Percentiles rank a stretch among this genome's conserved stretches.
phyloP scores from a whole-genome alignment of 768 basidiomycete genomes.

The Boletus sp. region DNA sequence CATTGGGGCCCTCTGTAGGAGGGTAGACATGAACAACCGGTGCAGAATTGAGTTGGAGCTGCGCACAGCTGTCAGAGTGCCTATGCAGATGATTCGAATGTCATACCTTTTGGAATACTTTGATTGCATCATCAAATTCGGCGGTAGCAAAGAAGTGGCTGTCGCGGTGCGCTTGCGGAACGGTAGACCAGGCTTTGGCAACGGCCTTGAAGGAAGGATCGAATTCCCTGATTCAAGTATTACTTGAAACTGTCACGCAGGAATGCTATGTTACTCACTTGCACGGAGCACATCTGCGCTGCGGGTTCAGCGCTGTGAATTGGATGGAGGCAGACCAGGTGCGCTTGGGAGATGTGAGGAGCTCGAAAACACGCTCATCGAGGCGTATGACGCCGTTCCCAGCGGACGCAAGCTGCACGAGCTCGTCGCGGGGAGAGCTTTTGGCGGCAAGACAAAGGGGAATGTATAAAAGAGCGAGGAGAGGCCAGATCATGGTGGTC shows the following conservation, averaged over 20 bases:
- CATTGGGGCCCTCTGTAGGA: conserved; percentile 66
- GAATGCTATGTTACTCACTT: conserved; percentile 51
- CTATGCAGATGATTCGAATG: neutral
- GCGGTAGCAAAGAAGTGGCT: conserved; percentile 90
- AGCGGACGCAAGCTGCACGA: conserved; percentile 63
- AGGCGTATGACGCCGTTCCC: conserved; percentile 83
- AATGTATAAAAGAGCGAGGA: conserved; percentile 35
- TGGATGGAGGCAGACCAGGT: conserved; percentile 88
- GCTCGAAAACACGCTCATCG: conserved; percentile 70
- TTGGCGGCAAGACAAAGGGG: conserved; percentile 32
- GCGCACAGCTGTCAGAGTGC: conserved; percentile 15
- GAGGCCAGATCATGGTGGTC: conserved; percentile 12
- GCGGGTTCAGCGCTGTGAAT: conserved; percentile 81
- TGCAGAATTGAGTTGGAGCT: conserved; percentile 84
- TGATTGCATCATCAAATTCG: conserved; percentile 79
- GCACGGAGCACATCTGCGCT: conserved; percentile 90
- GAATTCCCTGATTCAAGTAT: conserved; percentile 61
- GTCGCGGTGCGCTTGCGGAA: conserved; percentile 59
- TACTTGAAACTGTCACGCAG: neutral
- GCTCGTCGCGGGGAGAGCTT: conserved; percentile 47
- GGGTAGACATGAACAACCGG: conserved; percentile 80
- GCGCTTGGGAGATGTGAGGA: conserved; percentile 71
- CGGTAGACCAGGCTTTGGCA: conserved; percentile 77
- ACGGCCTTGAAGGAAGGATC: conserved; percentile 80
- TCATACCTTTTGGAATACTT: conserved; percentile 77